These are phyloP conservation scores for Colletotrichum viniferum DNA, from an alignment of 2,329 filamentous ascomycete species.

Conservation along the genomic window DNA sequence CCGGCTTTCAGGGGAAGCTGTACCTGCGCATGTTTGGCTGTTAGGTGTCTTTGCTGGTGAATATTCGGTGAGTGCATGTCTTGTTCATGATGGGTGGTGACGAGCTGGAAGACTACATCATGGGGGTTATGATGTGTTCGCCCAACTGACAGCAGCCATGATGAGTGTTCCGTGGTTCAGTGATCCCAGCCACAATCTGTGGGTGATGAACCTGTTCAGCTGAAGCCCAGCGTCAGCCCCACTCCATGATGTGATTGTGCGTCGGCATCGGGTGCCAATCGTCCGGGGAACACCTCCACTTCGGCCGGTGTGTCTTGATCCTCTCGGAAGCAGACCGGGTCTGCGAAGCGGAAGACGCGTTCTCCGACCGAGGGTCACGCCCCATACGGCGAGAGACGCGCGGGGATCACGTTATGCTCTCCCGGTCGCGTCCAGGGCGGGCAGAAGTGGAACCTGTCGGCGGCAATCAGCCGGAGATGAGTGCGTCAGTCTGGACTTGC, in stretches of 20 bases:
- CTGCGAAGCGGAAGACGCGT: neutral
- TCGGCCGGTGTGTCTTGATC: neutral
- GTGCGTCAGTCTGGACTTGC: neutral
- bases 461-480: neutral
- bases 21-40: neutral
- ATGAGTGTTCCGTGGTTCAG: neutral
- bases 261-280: neutral
- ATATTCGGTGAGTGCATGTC: neutral
- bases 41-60: neutral
- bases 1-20: slow-evolving; percentile 1
- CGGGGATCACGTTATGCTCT: neutral
- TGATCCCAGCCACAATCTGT: neutral
- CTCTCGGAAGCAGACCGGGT: neutral
- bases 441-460: neutral
- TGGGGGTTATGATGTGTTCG: neutral
- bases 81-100: neutral
- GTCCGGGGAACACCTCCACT: neutral
- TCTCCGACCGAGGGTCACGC: neutral
- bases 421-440: neutral
- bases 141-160: neutral
- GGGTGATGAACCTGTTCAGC: neutral
- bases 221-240: neutral
- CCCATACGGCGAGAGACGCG: neutral
- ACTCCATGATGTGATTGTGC: neutral
- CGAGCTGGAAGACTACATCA: neutral